phyloP scores from a whole-genome alignment of 139 green algal genomes.

The Tetraselmis chui region DNA sequence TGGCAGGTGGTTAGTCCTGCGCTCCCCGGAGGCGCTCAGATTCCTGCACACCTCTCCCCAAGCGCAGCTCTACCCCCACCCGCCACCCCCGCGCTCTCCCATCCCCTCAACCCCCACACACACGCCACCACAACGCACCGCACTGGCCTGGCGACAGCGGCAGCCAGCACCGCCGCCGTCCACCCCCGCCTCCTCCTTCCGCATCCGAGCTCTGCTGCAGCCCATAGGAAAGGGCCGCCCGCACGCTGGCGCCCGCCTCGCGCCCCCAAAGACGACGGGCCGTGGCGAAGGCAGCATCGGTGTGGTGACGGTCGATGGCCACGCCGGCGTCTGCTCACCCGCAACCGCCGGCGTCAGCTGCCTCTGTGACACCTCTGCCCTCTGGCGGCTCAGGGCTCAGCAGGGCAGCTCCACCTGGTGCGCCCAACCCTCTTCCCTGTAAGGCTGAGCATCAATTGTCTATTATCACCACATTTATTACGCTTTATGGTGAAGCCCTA shows the following conservation, averaged over 20 bases:
- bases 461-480: too few relatives aligned
- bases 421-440: too few relatives aligned
- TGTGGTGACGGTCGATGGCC: background rate
- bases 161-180: too few relatives aligned
- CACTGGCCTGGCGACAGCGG: background rate
- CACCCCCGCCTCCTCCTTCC: too few relatives aligned
- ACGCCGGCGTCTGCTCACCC: background rate
- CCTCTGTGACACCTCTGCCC: background rate
- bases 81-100: too few relatives aligned
- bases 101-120: background rate
- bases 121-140: too few relatives aligned
- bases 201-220: background rate
- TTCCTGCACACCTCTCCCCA: background rate
- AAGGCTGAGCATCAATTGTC: too few relatives aligned
- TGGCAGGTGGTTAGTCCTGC: background rate
- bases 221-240: background rate
- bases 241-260: background rate
- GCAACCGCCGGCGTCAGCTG: background rate
- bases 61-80: background rate
- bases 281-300: background rate
- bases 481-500: too few relatives aligned
- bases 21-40: background rate
- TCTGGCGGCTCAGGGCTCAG: background rate
- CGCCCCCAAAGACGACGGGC: background rate
- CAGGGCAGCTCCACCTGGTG: background rate